These are phyloP conservation scores for Escovopsis sp. DNA, from an alignment of 2,329 filamentous ascomycete genomes.

Conservation along the genomic window DNA sequence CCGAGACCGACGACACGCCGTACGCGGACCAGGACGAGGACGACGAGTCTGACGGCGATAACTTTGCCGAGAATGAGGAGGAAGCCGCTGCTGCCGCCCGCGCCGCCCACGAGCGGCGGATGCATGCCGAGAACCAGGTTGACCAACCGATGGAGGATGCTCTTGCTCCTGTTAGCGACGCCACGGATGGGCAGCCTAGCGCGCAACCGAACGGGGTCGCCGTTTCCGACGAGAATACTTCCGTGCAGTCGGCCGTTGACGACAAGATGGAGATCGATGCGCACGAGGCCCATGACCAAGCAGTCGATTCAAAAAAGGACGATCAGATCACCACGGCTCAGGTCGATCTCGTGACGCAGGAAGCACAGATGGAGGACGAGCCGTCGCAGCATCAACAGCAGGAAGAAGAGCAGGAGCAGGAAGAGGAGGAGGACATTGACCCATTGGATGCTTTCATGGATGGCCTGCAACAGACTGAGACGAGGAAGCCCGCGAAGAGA, in stretches of 20 bases:
- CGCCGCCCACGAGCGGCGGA: slow-evolving; percentile 69
- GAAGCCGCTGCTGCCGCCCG: slow-evolving; percentile 74
- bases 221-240: background rate
- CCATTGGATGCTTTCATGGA: slow-evolving; percentile 97
- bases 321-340: too few relatives aligned
- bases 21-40: slow-evolving; percentile 50
- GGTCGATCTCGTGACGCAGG: too few relatives aligned
- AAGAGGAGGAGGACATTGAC: slow-evolving; percentile 51
- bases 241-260: slow-evolving; percentile 1
- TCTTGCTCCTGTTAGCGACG: slow-evolving; percentile 4
- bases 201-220: slow-evolving; percentile 7
- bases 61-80: slow-evolving; percentile 71
- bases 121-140: slow-evolving; percentile 31
- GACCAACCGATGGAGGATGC: slow-evolving; percentile 20
- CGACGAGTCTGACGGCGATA: slow-evolving; percentile 59
- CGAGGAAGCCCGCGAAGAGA: slow-evolving; percentile 17
- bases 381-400: slow-evolving; percentile 27
- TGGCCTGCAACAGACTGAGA: slow-evolving; percentile 40
- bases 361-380: too few relatives aligned
- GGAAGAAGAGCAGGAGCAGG: slow-evolving; percentile 43
- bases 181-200: background rate
- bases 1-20: slow-evolving; percentile 46
- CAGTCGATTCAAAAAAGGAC: too few relatives aligned
- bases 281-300: slow-evolving; percentile 23
- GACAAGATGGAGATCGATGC: slow-evolving; percentile 43